These are phyloP conservation scores for Saccharomyces hybrid DNA, from an alignment of 1,139 yeast species.

Conservation along the genomic window DNA sequence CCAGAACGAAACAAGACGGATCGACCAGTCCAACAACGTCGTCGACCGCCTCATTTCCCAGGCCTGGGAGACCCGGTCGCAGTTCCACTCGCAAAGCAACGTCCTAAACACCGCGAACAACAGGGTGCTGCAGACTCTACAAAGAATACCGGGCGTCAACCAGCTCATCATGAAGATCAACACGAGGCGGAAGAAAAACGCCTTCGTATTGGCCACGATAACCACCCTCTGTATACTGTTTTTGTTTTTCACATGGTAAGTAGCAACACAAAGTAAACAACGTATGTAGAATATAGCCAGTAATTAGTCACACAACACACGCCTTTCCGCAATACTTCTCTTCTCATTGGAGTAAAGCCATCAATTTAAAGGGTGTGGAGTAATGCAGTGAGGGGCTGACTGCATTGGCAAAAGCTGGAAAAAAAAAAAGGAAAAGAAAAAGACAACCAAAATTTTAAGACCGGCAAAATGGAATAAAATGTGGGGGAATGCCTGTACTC, in stretches of 20 bases:
- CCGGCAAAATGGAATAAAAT: neutral
- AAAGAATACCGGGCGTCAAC: conserved; percentile 74
- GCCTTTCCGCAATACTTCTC: neutral
- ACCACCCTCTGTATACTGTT: conserved; percentile 67
- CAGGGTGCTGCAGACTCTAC: conserved; percentile 52
- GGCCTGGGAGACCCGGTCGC: conserved; percentile 87
- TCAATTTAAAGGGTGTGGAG: neutral
- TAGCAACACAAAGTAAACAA: neutral
- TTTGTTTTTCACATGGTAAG: conserved; percentile 46
- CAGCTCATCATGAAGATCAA: conserved; percentile 71
- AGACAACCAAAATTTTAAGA: neutral
- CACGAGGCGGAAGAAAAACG: conserved; percentile 81
- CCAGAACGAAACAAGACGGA: conserved; percentile 66
- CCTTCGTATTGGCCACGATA: conserved; percentile 67
- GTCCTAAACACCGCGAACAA: conserved; percentile 57
- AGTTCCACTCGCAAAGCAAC: conserved; percentile 63
- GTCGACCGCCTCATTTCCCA: conserved; percentile 75
- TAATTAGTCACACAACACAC: neutral
- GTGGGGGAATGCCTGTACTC: neutral
- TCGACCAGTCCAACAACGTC: conserved; percentile 62
- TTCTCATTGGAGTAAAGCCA: neutral
- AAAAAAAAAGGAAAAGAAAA: neutral
- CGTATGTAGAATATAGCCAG: neutral
- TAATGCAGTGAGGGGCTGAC: conserved; percentile 1
- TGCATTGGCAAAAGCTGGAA: neutral